Evolutionary conservation across 2,329 filamentous ascomycete species (phyloP).

Genomic region (Alternaria gansuensis): DNA sequence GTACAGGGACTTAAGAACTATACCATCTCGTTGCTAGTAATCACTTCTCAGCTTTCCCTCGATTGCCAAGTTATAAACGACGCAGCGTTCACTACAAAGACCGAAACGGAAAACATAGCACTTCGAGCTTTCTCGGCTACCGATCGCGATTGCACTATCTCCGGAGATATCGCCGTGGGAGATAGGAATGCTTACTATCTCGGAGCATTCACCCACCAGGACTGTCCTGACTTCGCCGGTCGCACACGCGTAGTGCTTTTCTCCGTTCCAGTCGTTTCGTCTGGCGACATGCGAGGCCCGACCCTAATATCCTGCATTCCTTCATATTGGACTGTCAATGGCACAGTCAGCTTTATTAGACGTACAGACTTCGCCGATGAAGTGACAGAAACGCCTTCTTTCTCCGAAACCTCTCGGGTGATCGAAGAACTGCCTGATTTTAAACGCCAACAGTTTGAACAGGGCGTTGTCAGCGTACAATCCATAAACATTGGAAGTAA

Average conservation of each 20-base stretch:
- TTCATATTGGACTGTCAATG: neutral
- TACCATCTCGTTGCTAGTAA: neutral
- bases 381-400: neutral
- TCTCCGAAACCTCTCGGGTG: neutral
- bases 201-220: neutral
- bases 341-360: neutral
- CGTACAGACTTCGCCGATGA: neutral
- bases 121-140: neutral
- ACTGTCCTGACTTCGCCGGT: neutral
- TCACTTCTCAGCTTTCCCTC: neutral
- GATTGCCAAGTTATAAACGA: neutral
- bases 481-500: neutral
- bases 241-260: neutral
- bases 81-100: neutral
- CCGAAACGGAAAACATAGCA: neutral
- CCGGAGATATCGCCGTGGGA: neutral
- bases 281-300: neutral
- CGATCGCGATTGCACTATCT: neutral
- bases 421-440: neutral
- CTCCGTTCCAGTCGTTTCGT: neutral
- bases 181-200: neutral
- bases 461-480: neutral
- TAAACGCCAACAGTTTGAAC: neutral
- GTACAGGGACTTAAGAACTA: neutral
- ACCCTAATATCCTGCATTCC: neutral